Conservation (phyloP, 1,284 basidiomycete genomes). For the Pisolithus thermaeus region DNA sequence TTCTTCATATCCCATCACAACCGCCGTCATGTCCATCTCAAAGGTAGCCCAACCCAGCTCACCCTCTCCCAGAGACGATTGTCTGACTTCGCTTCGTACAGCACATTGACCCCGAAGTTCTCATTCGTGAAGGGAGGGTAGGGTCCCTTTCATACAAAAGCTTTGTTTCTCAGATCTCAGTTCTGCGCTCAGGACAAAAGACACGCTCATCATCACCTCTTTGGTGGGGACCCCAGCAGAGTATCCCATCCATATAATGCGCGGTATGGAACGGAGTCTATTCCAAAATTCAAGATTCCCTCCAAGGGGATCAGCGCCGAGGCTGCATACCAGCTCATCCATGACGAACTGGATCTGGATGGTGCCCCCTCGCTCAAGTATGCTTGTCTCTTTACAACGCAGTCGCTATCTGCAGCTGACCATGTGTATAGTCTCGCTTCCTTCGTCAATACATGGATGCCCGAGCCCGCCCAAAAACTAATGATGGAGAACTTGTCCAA, state of each 20-base stretch:
- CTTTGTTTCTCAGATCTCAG: conserved; percentile 1
- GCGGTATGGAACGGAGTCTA: conserved; percentile 55
- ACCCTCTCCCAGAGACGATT: not conserved
- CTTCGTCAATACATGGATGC: conserved; percentile 71
- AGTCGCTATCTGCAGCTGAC: conserved; percentile 29
- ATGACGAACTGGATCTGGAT: conserved; percentile 78
- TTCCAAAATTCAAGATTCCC: conserved; percentile 70
- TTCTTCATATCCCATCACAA: conserved; percentile 6
- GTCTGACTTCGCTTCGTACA: conserved; percentile 19
- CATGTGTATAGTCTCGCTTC: conserved; percentile 82
- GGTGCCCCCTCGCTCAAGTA: conserved; percentile 48
- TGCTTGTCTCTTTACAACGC: not conserved
- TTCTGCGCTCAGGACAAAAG: conserved; percentile 41
- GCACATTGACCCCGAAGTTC: conserved; percentile 60
- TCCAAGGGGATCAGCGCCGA: conserved; percentile 53
- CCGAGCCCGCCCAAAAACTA: conserved; percentile 57
- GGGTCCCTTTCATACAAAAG: conserved; percentile 3
- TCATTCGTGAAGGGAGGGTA: conserved; percentile 53
- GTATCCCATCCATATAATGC: conserved; percentile 50
- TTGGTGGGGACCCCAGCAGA: conserved; percentile 29
- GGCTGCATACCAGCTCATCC: conserved; percentile 74
- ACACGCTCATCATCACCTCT: conserved; percentile 30
- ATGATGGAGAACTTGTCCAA: conserved; percentile 84
- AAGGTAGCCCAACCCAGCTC: conserved; percentile 31
- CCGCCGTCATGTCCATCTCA: conserved; percentile 46